A percentile compares a stretch with the other conserved stretches of the same genome.
phyloP scores from a whole-genome alignment of 805 yeast genomes.

The Myxozyma vanderwaltii region DNA sequence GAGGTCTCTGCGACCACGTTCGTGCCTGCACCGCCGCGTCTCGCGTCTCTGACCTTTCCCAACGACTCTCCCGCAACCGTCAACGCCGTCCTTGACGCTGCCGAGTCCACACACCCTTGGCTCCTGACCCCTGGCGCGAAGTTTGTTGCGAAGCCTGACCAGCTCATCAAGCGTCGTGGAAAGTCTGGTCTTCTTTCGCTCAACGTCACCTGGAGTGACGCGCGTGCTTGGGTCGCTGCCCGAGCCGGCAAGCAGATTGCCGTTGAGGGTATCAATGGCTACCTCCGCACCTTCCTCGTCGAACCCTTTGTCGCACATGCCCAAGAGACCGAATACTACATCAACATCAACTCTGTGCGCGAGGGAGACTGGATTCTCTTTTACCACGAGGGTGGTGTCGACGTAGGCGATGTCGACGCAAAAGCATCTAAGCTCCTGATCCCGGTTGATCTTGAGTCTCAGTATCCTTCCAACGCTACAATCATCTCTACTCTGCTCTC shows the following conservation, averaged over 20 bases:
- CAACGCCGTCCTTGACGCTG: constrained; percentile 41
- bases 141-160: constrained; percentile 53
- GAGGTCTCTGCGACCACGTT: constrained; percentile 34
- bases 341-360: constrained; percentile 52
- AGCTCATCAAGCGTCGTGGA: constrained; percentile 52
- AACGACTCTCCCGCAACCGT: constrained; percentile 33
- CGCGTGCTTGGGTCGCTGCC: constrained; percentile 49
- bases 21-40: constrained; percentile 32
- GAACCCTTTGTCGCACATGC: constrained; percentile 54
- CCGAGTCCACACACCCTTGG: constrained; percentile 49
- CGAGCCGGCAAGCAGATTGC: constrained; percentile 47
- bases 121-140: constrained; percentile 43
- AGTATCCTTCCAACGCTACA: constrained; percentile 47
- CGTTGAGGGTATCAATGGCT: constrained; percentile 48
- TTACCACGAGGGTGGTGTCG: constrained; percentile 54
- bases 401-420: constrained; percentile 52
- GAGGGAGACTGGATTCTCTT: constrained; percentile 53
- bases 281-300: constrained; percentile 47
- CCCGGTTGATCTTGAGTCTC: constrained; percentile 47
- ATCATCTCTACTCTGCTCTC: constrained; percentile 43
- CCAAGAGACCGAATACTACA: constrained; percentile 51
- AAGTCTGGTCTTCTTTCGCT: constrained; percentile 49
- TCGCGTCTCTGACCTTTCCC: constrained; percentile 43
- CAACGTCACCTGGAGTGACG: constrained; percentile 50
- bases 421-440: constrained; percentile 49